phyloP scores from a whole-genome alignment of 768 basidiomycete genomes.

The Trametes elegans region DNA sequence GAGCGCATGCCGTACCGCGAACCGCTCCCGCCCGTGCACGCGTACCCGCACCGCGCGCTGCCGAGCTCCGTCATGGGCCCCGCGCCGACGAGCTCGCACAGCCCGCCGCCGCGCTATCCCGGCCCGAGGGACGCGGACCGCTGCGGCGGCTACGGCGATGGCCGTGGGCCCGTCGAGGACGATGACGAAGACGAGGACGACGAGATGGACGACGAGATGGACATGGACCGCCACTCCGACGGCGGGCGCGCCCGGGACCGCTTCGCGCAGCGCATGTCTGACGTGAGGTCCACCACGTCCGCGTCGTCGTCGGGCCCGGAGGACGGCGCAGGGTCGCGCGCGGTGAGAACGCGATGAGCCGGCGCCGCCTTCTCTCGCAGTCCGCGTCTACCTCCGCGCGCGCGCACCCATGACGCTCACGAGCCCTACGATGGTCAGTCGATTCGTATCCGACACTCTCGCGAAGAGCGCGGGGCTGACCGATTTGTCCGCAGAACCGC shows the following conservation, averaged over 20 bases:
- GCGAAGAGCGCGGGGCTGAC: background rate
- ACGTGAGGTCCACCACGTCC: constrained; percentile 26
- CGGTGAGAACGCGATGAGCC: constrained; percentile 6
- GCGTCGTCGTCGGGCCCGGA: constrained; percentile 24
- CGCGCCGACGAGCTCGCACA: background rate
- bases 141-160: constrained; percentile 52
- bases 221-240: constrained; percentile 1
- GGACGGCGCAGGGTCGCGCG: constrained; percentile 9
- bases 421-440: constrained; percentile 8
- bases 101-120: constrained; percentile 4
- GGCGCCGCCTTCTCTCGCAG: background rate
- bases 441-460: background rate
- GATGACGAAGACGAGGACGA: constrained; percentile 25
- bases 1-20: constrained; percentile 17
- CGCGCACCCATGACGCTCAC: background rate
- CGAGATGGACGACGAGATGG: constrained; percentile 21
- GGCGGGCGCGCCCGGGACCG: constrained; percentile 11
- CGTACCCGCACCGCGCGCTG: constrained; percentile 16
- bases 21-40: constrained; percentile 11
- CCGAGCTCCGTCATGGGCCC: constrained; percentile 7
- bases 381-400: constrained; percentile 2
- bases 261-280: constrained; percentile 24
- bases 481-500: background rate
- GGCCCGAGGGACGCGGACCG: constrained; percentile 35
- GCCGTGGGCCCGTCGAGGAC: constrained; percentile 39